Evolutionary conservation across 2,329 filamentous ascomycete species (phyloP), one percentile per base, ranked within the genome.

Genomic region (Fusarium graminum): DNA sequence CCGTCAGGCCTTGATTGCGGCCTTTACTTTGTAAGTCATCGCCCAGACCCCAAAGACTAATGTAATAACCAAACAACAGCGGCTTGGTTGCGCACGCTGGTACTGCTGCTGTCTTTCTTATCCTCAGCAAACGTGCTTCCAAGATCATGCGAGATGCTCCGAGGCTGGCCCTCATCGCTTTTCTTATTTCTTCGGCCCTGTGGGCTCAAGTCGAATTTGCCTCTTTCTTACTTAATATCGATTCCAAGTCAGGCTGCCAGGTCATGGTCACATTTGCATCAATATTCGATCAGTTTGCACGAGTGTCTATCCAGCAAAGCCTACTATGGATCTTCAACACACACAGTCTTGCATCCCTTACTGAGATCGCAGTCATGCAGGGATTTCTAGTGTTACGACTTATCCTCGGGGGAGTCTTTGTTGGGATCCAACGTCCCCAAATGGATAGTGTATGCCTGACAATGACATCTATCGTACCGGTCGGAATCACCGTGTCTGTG

Each of bases 111-210:
- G 76, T 82, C 66, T 77, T 83, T 74, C 77, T 84, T 68, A 76
- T 80, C 62, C 78, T 80, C 63, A 83, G 78, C 72, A 80, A 81
- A 67, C 79, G 84, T 79, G 79, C 81, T 72, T 80, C 79, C 60
- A 76, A 81, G 39, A 75, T 86, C 60, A 80, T 85, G 73, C 81
- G 83, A 76, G 84, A 87, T 78, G 83, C 84, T 78, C 81, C 83
- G 85, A 87, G 86, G 85, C 86, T 88, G 85, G 85, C 82, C 85
- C 85, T 88, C 84, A 77, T 82, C 72, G 75, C 79, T 67, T 87
- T 87, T 74, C 80, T 87, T 71, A 62, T 80, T 26, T 79, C 81
- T 57, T 79, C 83, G 29, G 80, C 81, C 66, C 77, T 85, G 46
- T 88, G 86, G 86, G 84, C 85, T 44, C 75, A 83, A 39, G 73